These are phyloP conservation scores for Capillidium rhysosporum DNA, from an alignment of 371 early-diverging fungal species.

Conservation along the genomic window DNA sequence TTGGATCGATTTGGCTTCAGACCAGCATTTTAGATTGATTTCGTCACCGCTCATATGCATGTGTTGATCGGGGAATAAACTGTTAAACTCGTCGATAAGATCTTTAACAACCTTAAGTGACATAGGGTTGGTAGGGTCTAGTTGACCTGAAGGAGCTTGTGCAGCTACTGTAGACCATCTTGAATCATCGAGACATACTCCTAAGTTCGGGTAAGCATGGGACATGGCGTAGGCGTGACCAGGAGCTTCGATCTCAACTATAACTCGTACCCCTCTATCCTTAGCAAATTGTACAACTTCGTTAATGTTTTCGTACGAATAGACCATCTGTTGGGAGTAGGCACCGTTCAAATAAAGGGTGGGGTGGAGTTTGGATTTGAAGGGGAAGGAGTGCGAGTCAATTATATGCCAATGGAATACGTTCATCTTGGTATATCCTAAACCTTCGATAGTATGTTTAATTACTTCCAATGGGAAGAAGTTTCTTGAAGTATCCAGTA, in stretches of 20 bases:
- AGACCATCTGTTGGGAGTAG: slow-evolving; percentile 34
- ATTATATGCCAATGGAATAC: slow-evolving; percentile 70
- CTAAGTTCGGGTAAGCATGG: slow-evolving; percentile 17
- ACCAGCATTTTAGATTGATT: slow-evolving; percentile 44
- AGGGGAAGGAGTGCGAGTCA: slow-evolving; percentile 57
- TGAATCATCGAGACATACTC: slow-evolving; percentile 16
- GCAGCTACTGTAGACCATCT: slow-evolving; percentile 21
- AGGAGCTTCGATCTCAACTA: slow-evolving; percentile 62
- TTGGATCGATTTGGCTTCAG: slow-evolving; percentile 9
- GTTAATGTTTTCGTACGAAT: slow-evolving; percentile 32
- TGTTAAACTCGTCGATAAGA: slow-evolving; percentile 32
- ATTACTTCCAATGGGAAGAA: slow-evolving; percentile 35
- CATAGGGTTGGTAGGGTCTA: slow-evolving; percentile 32
- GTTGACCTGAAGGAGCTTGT: slow-evolving; percentile 51
- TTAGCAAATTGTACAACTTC: slow-evolving; percentile 39
- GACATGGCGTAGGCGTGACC: slow-evolving; percentile 36
- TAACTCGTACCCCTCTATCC: slow-evolving; percentile 39
- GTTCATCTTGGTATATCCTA: slow-evolving; percentile 61
- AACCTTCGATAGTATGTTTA: slow-evolving; percentile 37
- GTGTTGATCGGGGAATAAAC: slow-evolving; percentile 35
- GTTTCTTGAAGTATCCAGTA: slow-evolving; percentile 57
- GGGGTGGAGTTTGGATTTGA: slow-evolving; percentile 29
- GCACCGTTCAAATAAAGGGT: slow-evolving; percentile 29
- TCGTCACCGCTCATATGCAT: slow-evolving; percentile 64
- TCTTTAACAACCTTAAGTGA: slow-evolving; percentile 31